Conservation (phyloP, 2,329 filamentous ascomycete species). For the Colletotrichum cuscutae region DNA sequence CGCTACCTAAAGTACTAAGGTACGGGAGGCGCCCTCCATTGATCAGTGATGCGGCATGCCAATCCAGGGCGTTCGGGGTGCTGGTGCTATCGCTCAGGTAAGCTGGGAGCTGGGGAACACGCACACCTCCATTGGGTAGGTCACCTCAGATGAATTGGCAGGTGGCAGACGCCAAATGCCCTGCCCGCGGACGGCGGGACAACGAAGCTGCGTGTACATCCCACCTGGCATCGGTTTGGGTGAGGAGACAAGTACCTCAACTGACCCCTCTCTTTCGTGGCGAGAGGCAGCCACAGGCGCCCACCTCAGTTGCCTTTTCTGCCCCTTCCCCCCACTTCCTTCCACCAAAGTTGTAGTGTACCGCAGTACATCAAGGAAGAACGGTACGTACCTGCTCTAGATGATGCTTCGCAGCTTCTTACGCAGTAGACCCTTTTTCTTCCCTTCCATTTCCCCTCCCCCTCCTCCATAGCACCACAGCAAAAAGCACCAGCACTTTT, state of each 20-base stretch:
- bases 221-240: neutral
- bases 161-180: slow-evolving; percentile 26
- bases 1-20: neutral
- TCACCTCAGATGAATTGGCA: slow-evolving; percentile 32
- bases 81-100: slow-evolving; percentile 8
- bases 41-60: too few species aligned
- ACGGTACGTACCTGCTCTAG: neutral
- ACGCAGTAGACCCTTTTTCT: neutral
- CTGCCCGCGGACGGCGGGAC: slow-evolving; percentile 14
- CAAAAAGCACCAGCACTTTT: slow-evolving; percentile 14
- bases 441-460: slow-evolving; percentile 2
- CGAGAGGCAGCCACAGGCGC: slow-evolving; percentile 20
- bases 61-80: neutral
- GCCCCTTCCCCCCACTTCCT: slow-evolving; percentile 4
- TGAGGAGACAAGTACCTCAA: neutral
- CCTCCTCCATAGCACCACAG: neutral
- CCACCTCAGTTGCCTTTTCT: slow-evolving; percentile 23
- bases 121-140: neutral
- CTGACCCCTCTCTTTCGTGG: neutral
- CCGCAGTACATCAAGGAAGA: too few species aligned
- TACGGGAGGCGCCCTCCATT: neutral
- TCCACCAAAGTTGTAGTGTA: neutral
- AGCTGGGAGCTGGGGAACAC: slow-evolving; percentile 11
- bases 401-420: too few species aligned
- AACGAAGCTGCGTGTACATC: neutral